Conservation (phyloP, 2,329 filamentous ascomycete genomes). For the Neofusicoccum parvum region DNA sequence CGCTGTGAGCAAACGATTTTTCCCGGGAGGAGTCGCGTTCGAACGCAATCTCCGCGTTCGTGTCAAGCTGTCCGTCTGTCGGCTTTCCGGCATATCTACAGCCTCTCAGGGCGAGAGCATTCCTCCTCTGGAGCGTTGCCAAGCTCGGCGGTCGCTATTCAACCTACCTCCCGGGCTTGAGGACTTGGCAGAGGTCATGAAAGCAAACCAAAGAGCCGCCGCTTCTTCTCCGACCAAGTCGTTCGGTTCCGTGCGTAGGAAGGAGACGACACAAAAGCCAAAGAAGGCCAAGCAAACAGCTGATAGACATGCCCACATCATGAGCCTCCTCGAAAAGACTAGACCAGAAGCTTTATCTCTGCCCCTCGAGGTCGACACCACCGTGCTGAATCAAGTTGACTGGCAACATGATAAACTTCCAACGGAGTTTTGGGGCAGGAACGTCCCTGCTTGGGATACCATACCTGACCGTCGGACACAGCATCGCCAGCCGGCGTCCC, state of each 20-base stretch:
- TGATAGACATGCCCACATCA: neutral
- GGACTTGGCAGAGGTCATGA: neutral
- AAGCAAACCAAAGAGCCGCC: neutral
- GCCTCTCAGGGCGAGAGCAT: neutral
- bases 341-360: neutral
- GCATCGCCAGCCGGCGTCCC: neutral
- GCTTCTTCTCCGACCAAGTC: neutral
- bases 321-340: neutral
- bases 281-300: neutral
- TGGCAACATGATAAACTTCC: neutral
- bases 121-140: neutral
- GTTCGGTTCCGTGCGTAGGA: neutral
- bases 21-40: slow-evolving; percentile 33
- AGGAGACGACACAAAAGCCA: neutral
- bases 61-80: slow-evolving; percentile 26
- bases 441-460: slow-evolving; percentile 5
- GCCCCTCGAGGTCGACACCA: neutral
- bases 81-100: neutral
- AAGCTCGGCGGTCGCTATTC: neutral
- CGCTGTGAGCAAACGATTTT: slow-evolving; percentile 26
- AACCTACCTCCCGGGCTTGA: neutral
- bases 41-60: slow-evolving; percentile 34
- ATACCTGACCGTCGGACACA: neutral
- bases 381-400: neutral
- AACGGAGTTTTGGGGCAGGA: neutral